Evolutionary conservation across 257 asterid genomes (phyloP).

Genomic region (Forsythia viridissima): DNA sequence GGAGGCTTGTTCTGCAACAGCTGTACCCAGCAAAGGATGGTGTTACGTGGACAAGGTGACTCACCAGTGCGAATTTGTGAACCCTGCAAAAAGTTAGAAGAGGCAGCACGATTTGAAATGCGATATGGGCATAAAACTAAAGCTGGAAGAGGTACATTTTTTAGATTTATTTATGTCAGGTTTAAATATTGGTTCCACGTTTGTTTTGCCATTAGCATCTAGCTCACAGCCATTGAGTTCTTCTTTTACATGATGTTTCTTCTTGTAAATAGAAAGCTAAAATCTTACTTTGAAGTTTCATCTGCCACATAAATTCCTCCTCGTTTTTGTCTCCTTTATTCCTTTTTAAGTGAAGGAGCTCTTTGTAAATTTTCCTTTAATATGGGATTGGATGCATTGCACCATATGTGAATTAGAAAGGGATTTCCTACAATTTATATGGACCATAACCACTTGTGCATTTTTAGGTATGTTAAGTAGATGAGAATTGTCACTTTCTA

Average conservation of each 20-base stretch:
- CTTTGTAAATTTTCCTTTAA: not conserved
- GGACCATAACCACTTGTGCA: not conserved
- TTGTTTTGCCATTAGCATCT: slow-evolving; percentile 14
- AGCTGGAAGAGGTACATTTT: slow-evolving; percentile 61
- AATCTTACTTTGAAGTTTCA: not conserved
- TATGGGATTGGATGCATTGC: not conserved
- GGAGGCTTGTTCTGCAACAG: slow-evolving; percentile 89
- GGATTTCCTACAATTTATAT: not conserved
- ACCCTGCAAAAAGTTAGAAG: slow-evolving; percentile 89
- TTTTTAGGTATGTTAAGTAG: not conserved
- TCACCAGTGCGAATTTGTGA: slow-evolving; percentile 96
- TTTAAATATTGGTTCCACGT: slow-evolving; percentile 9
- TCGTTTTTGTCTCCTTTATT: not conserved
- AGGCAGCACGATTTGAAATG: slow-evolving; percentile 91
- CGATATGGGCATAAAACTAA: slow-evolving; percentile 73
- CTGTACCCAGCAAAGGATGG: slow-evolving; percentile 90
- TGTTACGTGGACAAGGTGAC: slow-evolving; percentile 96
- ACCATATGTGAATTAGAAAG: not conserved
- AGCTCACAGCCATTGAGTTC: not conserved
- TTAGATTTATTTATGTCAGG: slow-evolving; percentile 1
- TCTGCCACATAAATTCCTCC: slow-evolving; percentile 4
- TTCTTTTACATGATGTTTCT: not conserved
- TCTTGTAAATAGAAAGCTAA: not conserved
- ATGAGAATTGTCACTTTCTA: not conserved
- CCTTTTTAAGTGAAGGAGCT: not conserved